Evolutionary conservation across 495 filamentous ascomycete genomes (phyloP).

Genomic region (Xylaria telfairii): DNA sequence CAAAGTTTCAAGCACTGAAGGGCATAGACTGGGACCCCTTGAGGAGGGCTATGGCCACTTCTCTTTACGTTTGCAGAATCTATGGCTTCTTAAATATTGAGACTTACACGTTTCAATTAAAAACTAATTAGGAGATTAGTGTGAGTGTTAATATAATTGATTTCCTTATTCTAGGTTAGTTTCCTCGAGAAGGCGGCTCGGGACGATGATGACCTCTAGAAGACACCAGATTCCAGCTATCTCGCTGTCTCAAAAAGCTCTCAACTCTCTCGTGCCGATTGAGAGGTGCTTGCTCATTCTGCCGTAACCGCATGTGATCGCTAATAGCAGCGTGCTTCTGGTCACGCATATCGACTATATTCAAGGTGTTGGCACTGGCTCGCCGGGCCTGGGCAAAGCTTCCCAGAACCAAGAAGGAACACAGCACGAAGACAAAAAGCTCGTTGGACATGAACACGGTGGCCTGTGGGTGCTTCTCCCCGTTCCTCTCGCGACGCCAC

Average conservation of each 20-base stretch:
- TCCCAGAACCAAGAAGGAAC: constrained; percentile 69
- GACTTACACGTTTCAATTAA: not conserved
- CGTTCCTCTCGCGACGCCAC: constrained; percentile 68
- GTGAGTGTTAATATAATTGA: too few relatives aligned
- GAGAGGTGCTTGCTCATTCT: constrained; percentile 55
- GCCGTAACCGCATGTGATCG: constrained; percentile 63
- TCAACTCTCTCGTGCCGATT: constrained; percentile 70
- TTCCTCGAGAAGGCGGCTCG: constrained; percentile 15
- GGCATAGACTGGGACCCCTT: not conserved
- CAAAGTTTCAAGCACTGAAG: not conserved
- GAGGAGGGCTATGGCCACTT: not conserved
- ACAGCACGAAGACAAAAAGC: constrained; percentile 72
- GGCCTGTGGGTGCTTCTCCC: constrained; percentile 52
- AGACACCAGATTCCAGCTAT: constrained; percentile 43
- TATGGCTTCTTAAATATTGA: not conserved
- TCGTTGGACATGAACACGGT: constrained; percentile 75
- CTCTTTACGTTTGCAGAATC: not conserved
- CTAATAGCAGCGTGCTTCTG: constrained; percentile 66
- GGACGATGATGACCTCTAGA: not conserved
- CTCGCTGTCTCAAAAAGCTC: constrained; percentile 73
- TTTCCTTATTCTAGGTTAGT: constrained; percentile 25
- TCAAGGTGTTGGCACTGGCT: constrained; percentile 61
- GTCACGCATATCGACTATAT: constrained; percentile 66
- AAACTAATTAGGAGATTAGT: not conserved
- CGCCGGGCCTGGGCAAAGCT: constrained; percentile 70